Percentiles rank a stretch among this genome's conserved stretches.
Evolutionary conservation across 129 eudicot species (phyloP).

Genomic region (Pittosporum tobira): DNA sequence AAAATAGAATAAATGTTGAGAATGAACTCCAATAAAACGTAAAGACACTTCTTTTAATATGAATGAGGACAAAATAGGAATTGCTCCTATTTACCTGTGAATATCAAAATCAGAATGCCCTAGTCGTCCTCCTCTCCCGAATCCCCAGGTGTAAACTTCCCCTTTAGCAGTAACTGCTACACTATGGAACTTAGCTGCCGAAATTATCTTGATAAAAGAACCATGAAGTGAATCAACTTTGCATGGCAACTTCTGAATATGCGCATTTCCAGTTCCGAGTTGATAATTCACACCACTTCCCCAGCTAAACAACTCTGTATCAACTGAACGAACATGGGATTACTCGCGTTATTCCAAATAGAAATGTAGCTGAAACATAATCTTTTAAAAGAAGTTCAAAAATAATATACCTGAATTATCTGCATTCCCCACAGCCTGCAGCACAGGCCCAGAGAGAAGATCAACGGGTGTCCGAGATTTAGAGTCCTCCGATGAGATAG

Average conservation of each 20-base stretch:
- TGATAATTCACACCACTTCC: slow-evolving; percentile 99
- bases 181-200: slow-evolving; percentile 95
- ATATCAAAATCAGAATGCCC: slow-evolving; percentile 99
- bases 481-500: slow-evolving; percentile 66
- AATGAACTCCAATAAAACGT: not conserved
- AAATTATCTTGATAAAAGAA: slow-evolving; percentile 53
- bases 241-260: slow-evolving; percentile 91
- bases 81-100: slow-evolving; percentile 50
- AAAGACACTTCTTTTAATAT: not conserved
- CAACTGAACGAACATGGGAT: slow-evolving; percentile 33
- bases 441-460: slow-evolving; percentile 84
- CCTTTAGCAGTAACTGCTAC: slow-evolving; percentile 77
- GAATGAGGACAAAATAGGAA: no score
- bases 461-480: slow-evolving; percentile 80
- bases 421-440: slow-evolving; percentile 49
- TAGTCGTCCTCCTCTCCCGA: slow-evolving; percentile 97
- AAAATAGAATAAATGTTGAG: not conserved
- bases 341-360: slow-evolving; percentile 9
- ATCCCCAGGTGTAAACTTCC: slow-evolving; percentile 97
- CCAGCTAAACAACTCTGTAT: slow-evolving; percentile 96
- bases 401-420: slow-evolving; percentile 59
- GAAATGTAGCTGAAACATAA: not conserved
- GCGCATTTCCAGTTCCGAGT: slow-evolving; percentile 98
- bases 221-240: slow-evolving; percentile 90
- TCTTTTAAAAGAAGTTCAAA: no score